Evolutionary conservation across 2,329 filamentous ascomycete species (phyloP).

Genomic region (Hysterium pulicare): DNA sequence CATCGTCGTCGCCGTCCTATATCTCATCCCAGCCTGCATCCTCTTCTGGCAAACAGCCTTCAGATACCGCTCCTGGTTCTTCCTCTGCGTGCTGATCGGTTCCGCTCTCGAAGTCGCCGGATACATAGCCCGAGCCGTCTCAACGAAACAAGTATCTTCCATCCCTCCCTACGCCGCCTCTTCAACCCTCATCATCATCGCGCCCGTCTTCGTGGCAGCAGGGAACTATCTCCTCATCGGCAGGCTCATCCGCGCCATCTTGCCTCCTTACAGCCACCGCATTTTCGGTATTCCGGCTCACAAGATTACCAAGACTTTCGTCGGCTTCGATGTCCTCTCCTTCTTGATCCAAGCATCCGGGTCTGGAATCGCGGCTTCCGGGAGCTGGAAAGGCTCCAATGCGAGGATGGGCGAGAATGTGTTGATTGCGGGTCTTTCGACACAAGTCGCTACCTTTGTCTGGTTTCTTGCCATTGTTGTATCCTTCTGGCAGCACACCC

Average conservation of each 20-base stretch:
- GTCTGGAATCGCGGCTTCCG: constrained; percentile 42
- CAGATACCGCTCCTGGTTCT: constrained; percentile 43
- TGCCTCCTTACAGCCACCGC: constrained; percentile 31
- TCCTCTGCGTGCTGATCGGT: constrained; percentile 44
- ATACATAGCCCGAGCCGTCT: constrained; percentile 41
- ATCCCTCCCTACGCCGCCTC: constrained; percentile 38
- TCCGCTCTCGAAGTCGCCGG: constrained; percentile 43
- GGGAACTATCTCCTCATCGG: constrained; percentile 53
- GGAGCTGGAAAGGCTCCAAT: constrained; percentile 42
- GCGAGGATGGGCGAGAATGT: constrained; percentile 40
- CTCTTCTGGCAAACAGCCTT: constrained; percentile 43
- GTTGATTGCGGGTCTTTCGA: constrained; percentile 42
- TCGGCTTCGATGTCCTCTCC: constrained; percentile 45
- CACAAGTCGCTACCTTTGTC: constrained; percentile 42
- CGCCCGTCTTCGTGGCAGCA: constrained; percentile 38
- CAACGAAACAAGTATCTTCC: constrained; percentile 31
- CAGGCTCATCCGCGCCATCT: constrained; percentile 42
- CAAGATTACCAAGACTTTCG: constrained; percentile 47
- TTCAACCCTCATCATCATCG: constrained; percentile 45
- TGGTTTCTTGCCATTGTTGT: constrained; percentile 42
- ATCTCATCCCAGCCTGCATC: constrained; percentile 37
- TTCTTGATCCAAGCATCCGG: constrained; percentile 48
- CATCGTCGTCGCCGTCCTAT: constrained; percentile 42
- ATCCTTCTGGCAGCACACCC: constrained; percentile 37
- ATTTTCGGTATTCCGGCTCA: constrained; percentile 38